Evolutionary conservation across 352 stramenopile genomes (phyloP).

Genomic region (Phytopythium kandeliae): DNA sequence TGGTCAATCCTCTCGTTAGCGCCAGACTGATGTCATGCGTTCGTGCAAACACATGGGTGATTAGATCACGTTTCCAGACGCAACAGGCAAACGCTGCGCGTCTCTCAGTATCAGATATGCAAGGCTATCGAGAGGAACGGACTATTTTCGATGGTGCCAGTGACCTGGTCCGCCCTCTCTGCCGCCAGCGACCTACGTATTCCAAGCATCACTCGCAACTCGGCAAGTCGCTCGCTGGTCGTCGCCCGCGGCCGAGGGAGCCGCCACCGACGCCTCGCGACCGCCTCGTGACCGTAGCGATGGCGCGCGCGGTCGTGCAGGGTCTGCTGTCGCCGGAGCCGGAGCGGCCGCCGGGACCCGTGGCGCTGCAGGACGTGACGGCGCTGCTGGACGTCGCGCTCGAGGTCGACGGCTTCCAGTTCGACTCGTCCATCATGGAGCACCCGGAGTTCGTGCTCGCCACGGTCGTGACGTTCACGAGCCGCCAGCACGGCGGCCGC

Average conservation of each 20-base stretch:
- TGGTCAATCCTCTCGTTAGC: no score
- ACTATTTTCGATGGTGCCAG: no score
- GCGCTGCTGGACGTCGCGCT: constrained; percentile 54
- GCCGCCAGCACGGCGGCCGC: constrained; percentile 41
- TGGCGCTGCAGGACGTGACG: constrained; percentile 58
- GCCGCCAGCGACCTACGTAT: no score
- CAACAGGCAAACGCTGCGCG: constrained; percentile 1
- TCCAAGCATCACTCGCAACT: no score
- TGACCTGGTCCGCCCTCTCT: no score
- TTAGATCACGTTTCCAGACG: no score
- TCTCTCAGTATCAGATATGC: no score
- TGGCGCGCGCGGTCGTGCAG: constrained; percentile 3
- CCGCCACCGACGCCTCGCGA: no score
- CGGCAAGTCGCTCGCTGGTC: no score
- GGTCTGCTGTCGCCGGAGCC: not conserved
- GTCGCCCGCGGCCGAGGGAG: not conserved
- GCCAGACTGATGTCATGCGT: no score
- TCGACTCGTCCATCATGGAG: constrained; percentile 70
- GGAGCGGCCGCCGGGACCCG: constrained; percentile 5
- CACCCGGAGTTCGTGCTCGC: constrained; percentile 69
- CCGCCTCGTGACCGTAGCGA: not conserved
- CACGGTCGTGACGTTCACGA: constrained; percentile 61
- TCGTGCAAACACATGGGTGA: no score
- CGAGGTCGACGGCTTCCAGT: constrained; percentile 60
- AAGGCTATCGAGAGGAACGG: no score